Evolutionary conservation across 495 filamentous ascomycete genomes (phyloP).

Genomic region (Sordaria brevicollis): DNA sequence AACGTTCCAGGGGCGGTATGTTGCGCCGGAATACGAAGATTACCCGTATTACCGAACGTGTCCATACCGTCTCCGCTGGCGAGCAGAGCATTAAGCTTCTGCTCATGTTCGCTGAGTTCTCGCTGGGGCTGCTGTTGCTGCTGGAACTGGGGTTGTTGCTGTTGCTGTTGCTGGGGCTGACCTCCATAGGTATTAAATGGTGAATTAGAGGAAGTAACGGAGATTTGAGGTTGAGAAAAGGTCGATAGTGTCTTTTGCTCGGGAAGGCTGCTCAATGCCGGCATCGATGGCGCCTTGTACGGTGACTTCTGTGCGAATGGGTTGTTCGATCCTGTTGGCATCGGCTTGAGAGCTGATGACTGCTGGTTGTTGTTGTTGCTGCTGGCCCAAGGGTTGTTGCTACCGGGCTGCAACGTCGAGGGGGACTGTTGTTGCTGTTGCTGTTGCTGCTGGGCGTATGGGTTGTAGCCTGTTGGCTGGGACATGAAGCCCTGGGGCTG

Average conservation of each 20-base stretch:
- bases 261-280: conserved; percentile 55
- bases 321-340: conserved; percentile 89
- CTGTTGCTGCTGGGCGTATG: conserved; percentile 50
- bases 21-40: conserved; percentile 90
- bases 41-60: conserved; percentile 92
- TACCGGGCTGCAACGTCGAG: conserved; percentile 56
- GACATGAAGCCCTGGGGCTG: conserved; percentile 51
- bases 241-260: conserved; percentile 57
- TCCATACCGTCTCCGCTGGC: conserved; percentile 83
- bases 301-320: conserved; percentile 62
- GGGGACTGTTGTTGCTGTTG: conserved; percentile 38
- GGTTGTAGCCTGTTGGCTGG: conserved; percentile 73
- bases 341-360: conserved; percentile 39
- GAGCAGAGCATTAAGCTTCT: conserved; percentile 84
- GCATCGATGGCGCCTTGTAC: conserved; percentile 44
- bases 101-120: conserved; percentile 63
- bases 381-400: conserved; percentile 74
- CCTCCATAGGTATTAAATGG: conserved; percentile 1
- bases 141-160: conserved; percentile 30
- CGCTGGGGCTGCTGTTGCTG: conserved; percentile 37
- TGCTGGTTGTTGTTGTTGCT: conserved; percentile 37
- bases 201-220: conserved; percentile 3
- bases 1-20: conserved; percentile 96
- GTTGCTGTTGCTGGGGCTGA: conserved; percentile 19
- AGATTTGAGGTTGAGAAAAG: conserved; percentile 19